These are phyloP conservation scores for Macrophomina pseudophaseolina DNA, from an alignment of 2,329 filamentous ascomycete species.

Conservation along the genomic window DNA sequence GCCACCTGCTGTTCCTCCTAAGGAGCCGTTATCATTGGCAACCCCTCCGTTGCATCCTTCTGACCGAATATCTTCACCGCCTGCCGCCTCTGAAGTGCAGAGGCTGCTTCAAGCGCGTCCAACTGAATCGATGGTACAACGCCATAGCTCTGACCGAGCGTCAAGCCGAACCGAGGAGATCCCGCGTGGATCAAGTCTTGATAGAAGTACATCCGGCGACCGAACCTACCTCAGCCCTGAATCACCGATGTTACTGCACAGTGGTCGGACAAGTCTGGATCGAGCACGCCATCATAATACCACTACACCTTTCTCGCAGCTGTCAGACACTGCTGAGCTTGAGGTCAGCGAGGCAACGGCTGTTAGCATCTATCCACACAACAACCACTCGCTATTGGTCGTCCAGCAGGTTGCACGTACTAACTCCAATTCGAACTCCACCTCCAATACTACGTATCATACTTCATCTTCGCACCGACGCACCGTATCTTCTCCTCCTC, in stretches of 20 bases:
- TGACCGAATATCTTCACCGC: slow-evolving; percentile 5
- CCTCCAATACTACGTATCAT: slow-evolving; percentile 1
- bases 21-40: slow-evolving; percentile 2
- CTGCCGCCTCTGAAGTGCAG: slow-evolving; percentile 7
- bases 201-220: slow-evolving; percentile 36
- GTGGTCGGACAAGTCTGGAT: slow-evolving; percentile 45
- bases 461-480: slow-evolving; percentile 1
- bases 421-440: slow-evolving; percentile 32
- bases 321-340: slow-evolving; percentile 55
- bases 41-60: neutral
- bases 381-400: slow-evolving; percentile 67
- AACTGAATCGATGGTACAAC: neutral
- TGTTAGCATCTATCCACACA: slow-evolving; percentile 66
- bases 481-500: slow-evolving; percentile 8
- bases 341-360: slow-evolving; percentile 67
- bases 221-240: slow-evolving; percentile 32
- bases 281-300: slow-evolving; percentile 53
- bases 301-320: slow-evolving; percentile 55
- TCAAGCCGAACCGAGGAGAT: slow-evolving; percentile 23
- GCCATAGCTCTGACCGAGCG: slow-evolving; percentile 6
- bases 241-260: slow-evolving; percentile 35
- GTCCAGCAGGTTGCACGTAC: slow-evolving; percentile 57
- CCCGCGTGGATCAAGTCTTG: slow-evolving; percentile 19
- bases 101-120: neutral
- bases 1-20: slow-evolving; percentile 11